A percentile compares a stretch with the other conserved stretches of the same genome.
Conservation (phyloP, 2,329 filamentous ascomycete species). For the Metarhizium robertsii region DNA sequence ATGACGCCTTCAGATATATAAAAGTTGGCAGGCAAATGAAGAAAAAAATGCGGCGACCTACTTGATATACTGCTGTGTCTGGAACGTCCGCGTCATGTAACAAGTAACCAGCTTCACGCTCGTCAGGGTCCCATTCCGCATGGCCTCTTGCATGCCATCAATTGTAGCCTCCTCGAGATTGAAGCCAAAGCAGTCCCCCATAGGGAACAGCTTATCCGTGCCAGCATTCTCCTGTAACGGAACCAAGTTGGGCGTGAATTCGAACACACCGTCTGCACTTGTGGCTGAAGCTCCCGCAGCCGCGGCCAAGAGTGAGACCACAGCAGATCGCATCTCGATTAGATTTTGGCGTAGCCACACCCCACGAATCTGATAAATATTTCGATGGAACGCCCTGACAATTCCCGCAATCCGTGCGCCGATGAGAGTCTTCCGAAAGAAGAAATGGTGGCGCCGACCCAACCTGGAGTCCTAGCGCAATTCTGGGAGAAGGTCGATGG, state of each 20-base stretch:
- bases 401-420: not conserved
- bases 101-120: constrained; percentile 50
- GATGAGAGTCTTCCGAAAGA: not conserved
- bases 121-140: constrained; percentile 45
- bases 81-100: constrained; percentile 50
- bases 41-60: constrained; percentile 20
- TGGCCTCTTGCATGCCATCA: constrained; percentile 52
- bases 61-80: constrained; percentile 58
- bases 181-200: constrained; percentile 51
- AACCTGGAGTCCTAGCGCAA: no score
- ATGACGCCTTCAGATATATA: no score
- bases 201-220: constrained; percentile 42
- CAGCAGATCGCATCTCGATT: constrained; percentile 1
- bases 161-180: constrained; percentile 61
- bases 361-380: not conserved
- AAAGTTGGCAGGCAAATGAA: no score
- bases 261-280: constrained; percentile 9
- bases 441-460: no score
- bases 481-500: no score
- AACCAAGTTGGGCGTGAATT: constrained; percentile 20
- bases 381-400: not conserved
- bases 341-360: not conserved
- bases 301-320: constrained; percentile 3
- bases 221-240: constrained; percentile 27
- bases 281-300: not conserved